Evolutionary conservation across 2,329 filamentous ascomycete genomes (phyloP).

Genomic region (Colletotrichum caudatum): DNA sequence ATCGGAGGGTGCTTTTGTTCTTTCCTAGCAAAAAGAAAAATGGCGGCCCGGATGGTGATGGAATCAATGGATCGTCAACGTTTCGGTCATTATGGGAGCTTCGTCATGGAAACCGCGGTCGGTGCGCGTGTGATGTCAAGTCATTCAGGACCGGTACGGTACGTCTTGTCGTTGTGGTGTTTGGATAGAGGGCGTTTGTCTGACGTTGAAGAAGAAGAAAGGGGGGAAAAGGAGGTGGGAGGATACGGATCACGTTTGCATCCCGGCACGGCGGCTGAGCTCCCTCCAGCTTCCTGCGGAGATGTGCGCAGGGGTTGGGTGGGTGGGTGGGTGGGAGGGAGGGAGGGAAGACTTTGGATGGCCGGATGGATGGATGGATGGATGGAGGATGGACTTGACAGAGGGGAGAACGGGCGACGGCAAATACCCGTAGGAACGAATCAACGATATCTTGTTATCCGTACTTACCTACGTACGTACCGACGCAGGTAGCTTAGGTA

Average conservation of each 20-base stretch:
- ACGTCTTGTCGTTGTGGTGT: background rate
- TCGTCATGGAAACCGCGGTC: background rate
- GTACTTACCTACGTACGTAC: too few relatives aligned
- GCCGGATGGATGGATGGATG: background rate
- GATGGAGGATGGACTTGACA: background rate
- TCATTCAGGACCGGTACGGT: background rate
- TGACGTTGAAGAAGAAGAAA: background rate
- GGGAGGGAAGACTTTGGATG: background rate
- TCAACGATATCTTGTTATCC: too few relatives aligned
- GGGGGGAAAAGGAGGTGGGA: background rate
- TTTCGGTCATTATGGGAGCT: constrained; percentile 20
- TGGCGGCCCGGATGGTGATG: background rate
- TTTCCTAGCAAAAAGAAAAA: background rate
- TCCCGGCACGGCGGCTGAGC: background rate
- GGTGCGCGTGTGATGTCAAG: background rate
- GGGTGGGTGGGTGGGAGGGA: too few relatives aligned
- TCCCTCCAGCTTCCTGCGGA: constrained; percentile 20
- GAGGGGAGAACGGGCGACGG: background rate
- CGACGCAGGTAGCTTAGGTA: too few relatives aligned
- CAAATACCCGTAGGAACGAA: too few relatives aligned
- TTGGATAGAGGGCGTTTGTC: background rate
- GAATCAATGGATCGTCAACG: constrained; percentile 11
- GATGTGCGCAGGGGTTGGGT: background rate
- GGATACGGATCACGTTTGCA: background rate
- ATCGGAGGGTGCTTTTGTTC: background rate